Evolutionary conservation across 768 basidiomycete species (phyloP).

Genomic region (Pluteus cervinus): DNA sequence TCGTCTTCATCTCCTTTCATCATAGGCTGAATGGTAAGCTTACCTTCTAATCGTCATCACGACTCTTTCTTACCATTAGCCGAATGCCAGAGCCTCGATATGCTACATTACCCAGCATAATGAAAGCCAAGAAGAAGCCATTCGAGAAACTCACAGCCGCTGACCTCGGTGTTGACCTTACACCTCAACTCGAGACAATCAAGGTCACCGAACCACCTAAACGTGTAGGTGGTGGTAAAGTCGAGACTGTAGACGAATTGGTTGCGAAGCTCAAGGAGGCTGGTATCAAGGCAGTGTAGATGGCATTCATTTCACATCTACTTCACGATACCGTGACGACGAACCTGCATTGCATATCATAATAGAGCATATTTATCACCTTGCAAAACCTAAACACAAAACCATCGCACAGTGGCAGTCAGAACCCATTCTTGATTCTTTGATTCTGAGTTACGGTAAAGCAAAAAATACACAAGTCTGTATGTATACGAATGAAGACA

Average conservation of each 20-base stretch:
- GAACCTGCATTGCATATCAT: no score
- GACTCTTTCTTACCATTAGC: neutral
- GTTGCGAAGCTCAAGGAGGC: slow-evolving; percentile 86
- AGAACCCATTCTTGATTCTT: no score
- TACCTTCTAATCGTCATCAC: neutral
- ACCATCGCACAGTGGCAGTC: no score
- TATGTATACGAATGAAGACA: no score
- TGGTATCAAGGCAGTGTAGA: slow-evolving; percentile 44
- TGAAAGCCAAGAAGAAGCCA: slow-evolving; percentile 99
- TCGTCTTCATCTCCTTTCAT: slow-evolving; percentile 1
- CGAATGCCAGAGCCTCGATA: slow-evolving; percentile 77
- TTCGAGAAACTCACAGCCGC: slow-evolving; percentile 74
- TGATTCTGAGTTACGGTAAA: no score
- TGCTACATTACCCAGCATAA: slow-evolving; percentile 94
- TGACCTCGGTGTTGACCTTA: slow-evolving; percentile 81
- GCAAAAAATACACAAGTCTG: no score
- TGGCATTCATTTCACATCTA: no score
- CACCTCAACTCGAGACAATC: slow-evolving; percentile 77
- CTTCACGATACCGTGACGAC: neutral
- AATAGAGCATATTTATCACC: no score
- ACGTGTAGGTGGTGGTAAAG: slow-evolving; percentile 90
- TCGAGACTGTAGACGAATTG: slow-evolving; percentile 84
- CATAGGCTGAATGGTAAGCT: slow-evolving; percentile 65
- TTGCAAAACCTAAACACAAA: no score
- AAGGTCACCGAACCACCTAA: slow-evolving; percentile 87